phyloP scores from a whole-genome alignment of 495 filamentous ascomycete genomes.

The Polyplosphaeria fusca region DNA sequence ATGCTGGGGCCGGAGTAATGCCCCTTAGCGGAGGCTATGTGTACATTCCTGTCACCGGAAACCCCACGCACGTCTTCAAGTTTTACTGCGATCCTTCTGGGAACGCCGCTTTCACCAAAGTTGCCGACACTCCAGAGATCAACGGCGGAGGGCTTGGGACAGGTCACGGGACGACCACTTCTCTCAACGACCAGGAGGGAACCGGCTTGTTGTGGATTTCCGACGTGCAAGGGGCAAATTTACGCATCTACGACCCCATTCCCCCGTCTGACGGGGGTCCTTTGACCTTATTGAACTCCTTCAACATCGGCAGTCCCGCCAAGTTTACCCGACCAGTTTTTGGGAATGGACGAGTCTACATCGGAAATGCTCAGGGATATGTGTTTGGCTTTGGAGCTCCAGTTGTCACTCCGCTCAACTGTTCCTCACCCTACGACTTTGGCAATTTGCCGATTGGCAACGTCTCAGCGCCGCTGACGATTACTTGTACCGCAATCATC shows the following conservation, averaged over 20 bases:
- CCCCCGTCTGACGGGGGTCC: conserved; percentile 37
- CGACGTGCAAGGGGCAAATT: conserved; percentile 39
- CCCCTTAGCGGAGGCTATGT: conserved; percentile 51
- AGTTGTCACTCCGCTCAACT: conserved; percentile 27
- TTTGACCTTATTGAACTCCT: conserved; percentile 39
- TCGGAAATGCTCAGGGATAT: conserved; percentile 39
- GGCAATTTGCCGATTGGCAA: conserved; percentile 44
- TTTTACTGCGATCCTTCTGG: conserved; percentile 40
- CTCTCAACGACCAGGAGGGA: conserved; percentile 43
- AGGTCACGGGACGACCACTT: conserved; percentile 44
- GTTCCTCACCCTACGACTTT: conserved; percentile 42
- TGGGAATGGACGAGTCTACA: conserved; percentile 48
- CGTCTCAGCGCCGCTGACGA: conserved; percentile 31
- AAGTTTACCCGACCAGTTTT: conserved; percentile 52
- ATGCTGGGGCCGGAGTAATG: conserved; percentile 48
- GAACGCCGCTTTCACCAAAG: conserved; percentile 41
- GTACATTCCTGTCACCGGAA: conserved; percentile 43
- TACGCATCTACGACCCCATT: conserved; percentile 47
- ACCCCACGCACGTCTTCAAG: conserved; percentile 38
- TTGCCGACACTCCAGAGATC: conserved; percentile 38
- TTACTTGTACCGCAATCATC: conserved; percentile 31
- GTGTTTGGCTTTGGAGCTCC: conserved; percentile 43
- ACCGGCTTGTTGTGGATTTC: conserved; percentile 44
- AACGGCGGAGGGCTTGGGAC: conserved; percentile 45
- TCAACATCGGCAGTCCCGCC: conserved; percentile 40